Evolutionary conservation across 345 rosid genomes (phyloP).

Genomic region (Draba incana): DNA sequence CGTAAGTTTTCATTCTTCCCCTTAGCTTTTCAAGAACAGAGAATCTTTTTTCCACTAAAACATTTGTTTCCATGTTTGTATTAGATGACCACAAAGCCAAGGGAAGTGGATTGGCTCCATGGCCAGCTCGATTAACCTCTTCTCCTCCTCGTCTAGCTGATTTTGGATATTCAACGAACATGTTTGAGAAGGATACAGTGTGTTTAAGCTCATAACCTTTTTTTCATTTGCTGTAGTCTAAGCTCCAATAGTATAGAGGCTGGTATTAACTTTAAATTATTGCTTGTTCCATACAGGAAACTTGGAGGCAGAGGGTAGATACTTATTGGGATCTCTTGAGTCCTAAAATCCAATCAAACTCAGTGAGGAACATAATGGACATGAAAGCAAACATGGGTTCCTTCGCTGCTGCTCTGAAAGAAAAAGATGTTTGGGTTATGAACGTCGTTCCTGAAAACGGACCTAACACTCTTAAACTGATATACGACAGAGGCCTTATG

Average conservation of each 20-base stretch:
- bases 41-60: background rate
- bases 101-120: slow-evolving; percentile 38
- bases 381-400: slow-evolving; percentile 8
- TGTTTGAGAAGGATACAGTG: slow-evolving; percentile 93
- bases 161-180: slow-evolving; percentile 78
- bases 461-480: no score
- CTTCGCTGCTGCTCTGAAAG: no score
- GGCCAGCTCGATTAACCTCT: slow-evolving; percentile 75
- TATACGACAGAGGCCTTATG: no score
- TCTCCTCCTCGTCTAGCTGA: slow-evolving; percentile 93
- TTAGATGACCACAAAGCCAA: slow-evolving; percentile 87
- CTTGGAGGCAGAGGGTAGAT: slow-evolving; percentile 77
- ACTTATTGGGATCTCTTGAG: slow-evolving; percentile 81
- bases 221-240: background rate
- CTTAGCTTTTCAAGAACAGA: background rate
- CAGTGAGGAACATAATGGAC: slow-evolving; percentile 91
- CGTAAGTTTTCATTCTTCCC: slow-evolving; percentile 55
- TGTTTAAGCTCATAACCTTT: slow-evolving; percentile 16
- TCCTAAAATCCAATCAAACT: slow-evolving; percentile 70
- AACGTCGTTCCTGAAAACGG: no score
- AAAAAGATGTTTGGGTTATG: no score
- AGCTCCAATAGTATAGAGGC: background rate
- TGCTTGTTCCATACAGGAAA: slow-evolving; percentile 52
- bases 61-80: slow-evolving; percentile 3
- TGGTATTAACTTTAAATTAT: background rate